phyloP scores from a whole-genome alignment of 1,284 basidiomycete species.

The Ganoderma resinaceum region DNA sequence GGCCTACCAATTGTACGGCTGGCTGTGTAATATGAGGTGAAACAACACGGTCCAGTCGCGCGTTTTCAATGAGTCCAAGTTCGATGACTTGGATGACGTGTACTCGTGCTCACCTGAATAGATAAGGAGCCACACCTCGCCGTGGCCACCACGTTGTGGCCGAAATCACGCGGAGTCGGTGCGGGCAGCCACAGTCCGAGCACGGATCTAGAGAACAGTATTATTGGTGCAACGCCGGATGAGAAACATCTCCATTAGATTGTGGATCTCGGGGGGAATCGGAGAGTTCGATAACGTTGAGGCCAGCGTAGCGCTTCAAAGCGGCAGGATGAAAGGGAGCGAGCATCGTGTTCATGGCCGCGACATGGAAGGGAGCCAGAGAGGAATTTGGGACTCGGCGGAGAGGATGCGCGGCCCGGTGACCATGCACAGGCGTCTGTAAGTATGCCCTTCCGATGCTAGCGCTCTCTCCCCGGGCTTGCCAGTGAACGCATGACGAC shows the following conservation, averaged over 20 bases:
- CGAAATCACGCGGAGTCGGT: not conserved
- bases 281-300: not conserved
- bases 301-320: not conserved
- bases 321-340: not conserved
- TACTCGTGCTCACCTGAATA: conserved; percentile 1
- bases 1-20: not conserved
- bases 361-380: not conserved
- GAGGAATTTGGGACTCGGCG: not conserved
- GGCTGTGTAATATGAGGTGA: not conserved
- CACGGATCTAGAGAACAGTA: not conserved
- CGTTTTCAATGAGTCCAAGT: not conserved
- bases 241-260: not conserved
- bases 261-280: not conserved
- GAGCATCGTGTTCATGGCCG: not conserved
- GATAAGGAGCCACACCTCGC: not conserved
- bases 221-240: not conserved
- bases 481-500: not conserved
- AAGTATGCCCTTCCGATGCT: not conserved
- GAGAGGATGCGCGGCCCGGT: too few species aligned
- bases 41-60: not conserved
- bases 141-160: not conserved
- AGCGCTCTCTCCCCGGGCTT: not conserved
- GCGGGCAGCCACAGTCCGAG: not conserved
- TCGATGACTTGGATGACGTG: not conserved
- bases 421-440: not conserved